Evolutionary conservation across 2,329 filamentous ascomycete genomes (phyloP).

Genomic region (Graphiopsis chlorocephala): DNA sequence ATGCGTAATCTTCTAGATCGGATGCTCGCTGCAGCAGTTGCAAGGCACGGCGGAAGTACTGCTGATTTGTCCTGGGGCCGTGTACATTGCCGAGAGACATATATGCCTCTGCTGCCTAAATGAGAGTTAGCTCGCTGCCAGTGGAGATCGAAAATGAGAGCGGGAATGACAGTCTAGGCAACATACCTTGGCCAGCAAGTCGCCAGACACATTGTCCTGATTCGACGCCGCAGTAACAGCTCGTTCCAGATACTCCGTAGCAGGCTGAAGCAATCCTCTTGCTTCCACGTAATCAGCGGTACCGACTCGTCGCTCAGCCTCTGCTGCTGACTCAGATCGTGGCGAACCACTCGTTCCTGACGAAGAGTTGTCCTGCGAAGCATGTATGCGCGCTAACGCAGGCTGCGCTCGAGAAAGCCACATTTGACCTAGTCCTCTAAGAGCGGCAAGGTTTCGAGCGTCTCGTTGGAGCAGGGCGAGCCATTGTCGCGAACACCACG

Average conservation of each 20-base stretch:
- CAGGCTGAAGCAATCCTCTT: slow-evolving; percentile 49
- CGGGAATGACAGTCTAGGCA: neutral
- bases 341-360: slow-evolving; percentile 36
- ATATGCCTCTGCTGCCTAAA: slow-evolving; percentile 50
- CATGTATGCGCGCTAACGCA: slow-evolving; percentile 48
- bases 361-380: slow-evolving; percentile 41
- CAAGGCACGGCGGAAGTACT: slow-evolving; percentile 47
- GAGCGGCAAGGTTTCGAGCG: slow-evolving; percentile 42
- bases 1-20: slow-evolving; percentile 41
- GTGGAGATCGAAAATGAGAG: neutral
- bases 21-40: slow-evolving; percentile 45
- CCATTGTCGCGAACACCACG: slow-evolving; percentile 51
- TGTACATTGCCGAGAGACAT: slow-evolving; percentile 55
- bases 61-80: slow-evolving; percentile 42
- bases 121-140: neutral
- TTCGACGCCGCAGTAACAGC: slow-evolving; percentile 45
- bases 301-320: slow-evolving; percentile 40
- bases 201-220: slow-evolving; percentile 40
- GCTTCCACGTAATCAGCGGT: slow-evolving; percentile 52
- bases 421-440: slow-evolving; percentile 49
- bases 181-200: slow-evolving; percentile 38
- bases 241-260: slow-evolving; percentile 50
- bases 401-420: slow-evolving; percentile 54
- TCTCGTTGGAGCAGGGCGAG: slow-evolving; percentile 45
- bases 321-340: slow-evolving; percentile 28